A percentile compares a stretch with the other conserved stretches of the same genome.
phyloP scores from a whole-genome alignment of 2,329 filamentous ascomycete genomes.

The Cyclaneusma minus region DNA sequence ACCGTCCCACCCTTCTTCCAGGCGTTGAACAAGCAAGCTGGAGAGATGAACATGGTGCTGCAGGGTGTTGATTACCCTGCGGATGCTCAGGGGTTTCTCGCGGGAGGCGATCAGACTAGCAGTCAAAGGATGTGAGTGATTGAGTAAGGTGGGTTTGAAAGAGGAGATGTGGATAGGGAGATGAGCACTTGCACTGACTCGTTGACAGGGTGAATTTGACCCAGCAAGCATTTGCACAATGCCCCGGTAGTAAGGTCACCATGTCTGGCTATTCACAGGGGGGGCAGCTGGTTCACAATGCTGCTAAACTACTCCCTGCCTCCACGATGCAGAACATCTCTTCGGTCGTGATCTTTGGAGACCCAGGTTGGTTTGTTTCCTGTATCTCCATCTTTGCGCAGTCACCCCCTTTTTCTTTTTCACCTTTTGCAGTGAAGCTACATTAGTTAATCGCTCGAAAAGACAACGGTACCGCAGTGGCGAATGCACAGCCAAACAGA shows the following conservation, averaged over 20 bases:
- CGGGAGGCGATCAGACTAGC: conserved; percentile 27
- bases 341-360: conserved; percentile 13
- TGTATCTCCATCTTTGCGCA: too few relatives aligned
- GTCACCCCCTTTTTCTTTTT: too few relatives aligned
- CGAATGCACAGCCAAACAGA: too few relatives aligned
- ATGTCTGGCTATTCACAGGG: conserved; percentile 12
- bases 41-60: conserved; percentile 27
- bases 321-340: conserved; percentile 6
- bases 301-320: conserved; percentile 8
- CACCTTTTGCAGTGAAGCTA: too few relatives aligned
- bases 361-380: too few relatives aligned
- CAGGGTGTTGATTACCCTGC: conserved; percentile 40
- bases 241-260: conserved; percentile 11
- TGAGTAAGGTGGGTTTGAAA: too few relatives aligned
- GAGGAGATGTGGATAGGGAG: too few relatives aligned
- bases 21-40: conserved; percentile 25
- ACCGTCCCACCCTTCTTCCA: conserved; percentile 34
- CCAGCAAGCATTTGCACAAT: conserved; percentile 5
- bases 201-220: conserved; percentile 8
- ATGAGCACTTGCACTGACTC: too few relatives aligned
- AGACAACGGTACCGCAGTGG: too few relatives aligned
- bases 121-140: conserved; percentile 22
- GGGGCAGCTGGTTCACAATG: conserved; percentile 14
- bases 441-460: too few relatives aligned
- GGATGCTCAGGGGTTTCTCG: conserved; percentile 25